Percentiles rank a stretch among this genome's conserved stretches.
These are phyloP conservation scores for Paratinospora sagittata DNA, from an alignment of 164 flowering plant species.

Conservation along the genomic window DNA sequence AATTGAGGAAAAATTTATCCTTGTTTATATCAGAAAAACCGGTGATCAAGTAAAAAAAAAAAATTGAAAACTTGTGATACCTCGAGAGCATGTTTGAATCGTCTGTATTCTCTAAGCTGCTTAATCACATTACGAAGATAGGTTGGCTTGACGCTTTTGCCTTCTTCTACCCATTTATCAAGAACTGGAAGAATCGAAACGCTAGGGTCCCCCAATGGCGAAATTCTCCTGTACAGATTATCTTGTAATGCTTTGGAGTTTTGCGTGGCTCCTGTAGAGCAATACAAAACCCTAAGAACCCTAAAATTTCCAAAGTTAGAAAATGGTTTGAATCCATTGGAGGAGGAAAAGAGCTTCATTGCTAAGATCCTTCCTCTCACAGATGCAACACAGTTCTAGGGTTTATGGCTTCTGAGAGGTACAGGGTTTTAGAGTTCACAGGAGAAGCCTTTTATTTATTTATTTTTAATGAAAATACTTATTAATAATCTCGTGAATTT, in stretches of 20 bases:
- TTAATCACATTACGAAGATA: conserved; percentile 20
- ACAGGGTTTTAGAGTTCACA: neutral
- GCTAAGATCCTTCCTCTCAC: neutral
- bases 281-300: neutral
- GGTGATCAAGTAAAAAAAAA: too few relatives aligned
- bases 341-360: neutral
- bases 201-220: conserved; percentile 23
- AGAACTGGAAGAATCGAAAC: conserved; percentile 32
- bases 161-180: conserved; percentile 36
- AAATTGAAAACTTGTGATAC: neutral
- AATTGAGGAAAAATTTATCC: too few relatives aligned
- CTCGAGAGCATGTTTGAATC: conserved; percentile 44
- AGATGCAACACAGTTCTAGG: neutral
- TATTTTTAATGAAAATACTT: too few relatives aligned
- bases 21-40: neutral
- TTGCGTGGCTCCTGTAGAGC: neutral
- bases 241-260: neutral
- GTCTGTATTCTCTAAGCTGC: conserved; percentile 13
- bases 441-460: too few relatives aligned
- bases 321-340: neutral
- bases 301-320: neutral
- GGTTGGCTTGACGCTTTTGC: conserved; percentile 7
- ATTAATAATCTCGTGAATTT: too few relatives aligned
- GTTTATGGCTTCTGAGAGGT: neutral
- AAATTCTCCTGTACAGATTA: conserved; percentile 25